A percentile compares a stretch with the other conserved stretches of the same genome.
Evolutionary conservation across 2,329 filamentous ascomycete species (phyloP).

Genomic region (Phaeophleospora eucalypticola): DNA sequence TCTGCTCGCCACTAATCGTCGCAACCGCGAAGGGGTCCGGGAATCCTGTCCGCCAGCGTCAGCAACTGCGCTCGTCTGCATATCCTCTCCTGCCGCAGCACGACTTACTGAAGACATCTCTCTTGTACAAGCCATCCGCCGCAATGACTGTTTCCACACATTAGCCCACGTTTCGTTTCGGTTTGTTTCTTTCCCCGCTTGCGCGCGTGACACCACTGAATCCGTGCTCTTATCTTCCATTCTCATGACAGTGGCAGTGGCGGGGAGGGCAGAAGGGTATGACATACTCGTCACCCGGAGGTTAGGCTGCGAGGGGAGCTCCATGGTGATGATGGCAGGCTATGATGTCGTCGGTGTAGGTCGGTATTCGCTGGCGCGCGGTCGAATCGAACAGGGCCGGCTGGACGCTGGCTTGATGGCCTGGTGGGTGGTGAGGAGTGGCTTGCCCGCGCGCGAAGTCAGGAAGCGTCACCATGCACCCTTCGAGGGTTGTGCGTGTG

Average conservation of each 20-base stretch:
- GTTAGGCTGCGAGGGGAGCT: conserved; percentile 62
- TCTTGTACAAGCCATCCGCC: conserved; percentile 96
- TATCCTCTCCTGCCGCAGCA: conserved; percentile 7
- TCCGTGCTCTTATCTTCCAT: too few species aligned
- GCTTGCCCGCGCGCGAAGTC: too few species aligned
- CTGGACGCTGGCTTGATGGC: too few species aligned
- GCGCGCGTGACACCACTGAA: not conserved
- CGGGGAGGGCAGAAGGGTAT: not conserved
- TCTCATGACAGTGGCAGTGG: too few species aligned
- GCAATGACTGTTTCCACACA: conserved; percentile 71
- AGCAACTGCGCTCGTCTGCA: conserved; percentile 12
- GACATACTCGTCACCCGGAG: conserved; percentile 84
- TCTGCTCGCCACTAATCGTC: conserved; percentile 96
- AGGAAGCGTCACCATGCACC: too few species aligned
- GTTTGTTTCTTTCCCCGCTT: not conserved
- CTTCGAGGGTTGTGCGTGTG: too few species aligned
- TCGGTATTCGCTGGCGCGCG: too few species aligned
- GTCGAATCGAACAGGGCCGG: too few species aligned
- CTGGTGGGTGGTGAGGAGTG: too few species aligned
- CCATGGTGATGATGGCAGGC: too few species aligned
- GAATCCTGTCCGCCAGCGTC: conserved; percentile 61
- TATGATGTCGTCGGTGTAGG: too few species aligned
- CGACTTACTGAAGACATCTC: conserved; percentile 93
- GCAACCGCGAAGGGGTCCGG: conserved; percentile 97
- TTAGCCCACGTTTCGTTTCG: conserved; percentile 17